phyloP scores from a whole-genome alignment of 805 yeast genomes.

The Pichia scutulata region DNA sequence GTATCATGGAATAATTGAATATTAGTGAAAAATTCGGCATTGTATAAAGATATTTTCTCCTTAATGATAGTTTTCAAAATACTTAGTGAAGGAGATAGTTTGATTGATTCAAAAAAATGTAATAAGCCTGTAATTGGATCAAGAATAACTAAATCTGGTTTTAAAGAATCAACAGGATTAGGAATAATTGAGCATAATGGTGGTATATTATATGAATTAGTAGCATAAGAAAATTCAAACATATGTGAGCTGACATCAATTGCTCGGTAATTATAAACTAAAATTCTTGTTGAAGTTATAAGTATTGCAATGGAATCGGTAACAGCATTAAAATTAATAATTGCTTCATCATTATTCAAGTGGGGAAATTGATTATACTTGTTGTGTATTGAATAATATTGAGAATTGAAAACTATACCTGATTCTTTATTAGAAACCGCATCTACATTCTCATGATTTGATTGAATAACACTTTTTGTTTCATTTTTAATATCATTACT shows the following conservation, averaged over 20 bases:
- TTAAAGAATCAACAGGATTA: constrained; percentile 37
- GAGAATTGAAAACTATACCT: neutral
- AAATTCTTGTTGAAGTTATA: constrained; percentile 41
- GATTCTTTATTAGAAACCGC: neutral
- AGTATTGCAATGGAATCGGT: constrained; percentile 22
- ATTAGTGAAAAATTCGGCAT: constrained; percentile 48
- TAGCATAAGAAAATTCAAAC: constrained; percentile 39
- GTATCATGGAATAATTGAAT: constrained; percentile 63
- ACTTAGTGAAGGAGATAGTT: constrained; percentile 53
- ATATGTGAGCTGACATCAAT: constrained; percentile 53
- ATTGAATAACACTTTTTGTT: neutral
- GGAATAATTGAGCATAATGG: constrained; percentile 60
- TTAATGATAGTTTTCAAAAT: constrained; percentile 27
- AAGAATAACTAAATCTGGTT: constrained; percentile 67
- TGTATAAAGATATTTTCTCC: constrained; percentile 34
- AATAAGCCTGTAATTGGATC: constrained; percentile 51
- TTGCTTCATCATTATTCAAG: constrained; percentile 24
- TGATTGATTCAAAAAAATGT: constrained; percentile 68
- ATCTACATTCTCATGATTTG: neutral
- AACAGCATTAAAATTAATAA: constrained; percentile 18
- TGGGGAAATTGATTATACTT: constrained; percentile 38
- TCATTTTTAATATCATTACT: neutral
- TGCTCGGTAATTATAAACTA: constrained; percentile 64
- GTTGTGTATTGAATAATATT: neutral
- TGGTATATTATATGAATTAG: constrained; percentile 22